These are phyloP conservation scores for Apophysomyces ossiformis DNA, from an alignment of 371 early-diverging fungal genomes.

Conservation along the genomic window DNA sequence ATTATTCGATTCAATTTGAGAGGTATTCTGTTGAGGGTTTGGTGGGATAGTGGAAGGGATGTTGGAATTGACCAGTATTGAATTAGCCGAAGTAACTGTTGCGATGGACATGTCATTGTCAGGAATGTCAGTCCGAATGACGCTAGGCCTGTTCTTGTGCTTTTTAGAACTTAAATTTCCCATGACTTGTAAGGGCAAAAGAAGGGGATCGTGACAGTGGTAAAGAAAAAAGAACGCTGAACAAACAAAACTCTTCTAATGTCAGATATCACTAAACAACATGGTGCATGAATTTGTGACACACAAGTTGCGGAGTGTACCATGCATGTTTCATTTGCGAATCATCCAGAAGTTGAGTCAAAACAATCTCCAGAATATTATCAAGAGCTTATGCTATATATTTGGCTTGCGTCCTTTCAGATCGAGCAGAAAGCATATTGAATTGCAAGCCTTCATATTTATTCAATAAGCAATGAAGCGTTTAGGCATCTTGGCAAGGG, in stretches of 20 bases:
- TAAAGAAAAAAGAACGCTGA: too few species aligned
- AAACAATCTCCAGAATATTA: too few species aligned
- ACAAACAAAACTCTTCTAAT: too few species aligned
- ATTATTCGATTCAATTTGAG: background rate
- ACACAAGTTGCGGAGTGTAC: too few species aligned
- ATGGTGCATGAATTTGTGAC: too few species aligned
- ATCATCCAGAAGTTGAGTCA: too few species aligned
- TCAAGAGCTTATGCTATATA: too few species aligned
- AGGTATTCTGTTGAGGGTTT: background rate
- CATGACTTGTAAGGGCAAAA: slow-evolving; percentile 26
- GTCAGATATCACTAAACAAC: too few species aligned
- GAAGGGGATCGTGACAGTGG: slow-evolving; percentile 5
- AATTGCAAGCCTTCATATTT: background rate
- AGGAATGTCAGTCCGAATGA: slow-evolving; percentile 42
- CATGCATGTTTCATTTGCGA: too few species aligned
- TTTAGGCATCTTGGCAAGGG: background rate
- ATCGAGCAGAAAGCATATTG: background rate
- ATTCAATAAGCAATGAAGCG: background rate
- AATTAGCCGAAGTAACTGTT: slow-evolving; percentile 51
- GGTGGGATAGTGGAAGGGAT: slow-evolving; percentile 14
- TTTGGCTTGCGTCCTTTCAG: too few species aligned
- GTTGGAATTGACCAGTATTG: slow-evolving; percentile 46
- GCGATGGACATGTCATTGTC: slow-evolving; percentile 50
- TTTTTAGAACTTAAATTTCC: slow-evolving; percentile 50
- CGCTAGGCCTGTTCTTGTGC: slow-evolving; percentile 50